phyloP scores from a whole-genome alignment of 495 filamentous ascomycete genomes.

The Jackrogersella minutella region DNA sequence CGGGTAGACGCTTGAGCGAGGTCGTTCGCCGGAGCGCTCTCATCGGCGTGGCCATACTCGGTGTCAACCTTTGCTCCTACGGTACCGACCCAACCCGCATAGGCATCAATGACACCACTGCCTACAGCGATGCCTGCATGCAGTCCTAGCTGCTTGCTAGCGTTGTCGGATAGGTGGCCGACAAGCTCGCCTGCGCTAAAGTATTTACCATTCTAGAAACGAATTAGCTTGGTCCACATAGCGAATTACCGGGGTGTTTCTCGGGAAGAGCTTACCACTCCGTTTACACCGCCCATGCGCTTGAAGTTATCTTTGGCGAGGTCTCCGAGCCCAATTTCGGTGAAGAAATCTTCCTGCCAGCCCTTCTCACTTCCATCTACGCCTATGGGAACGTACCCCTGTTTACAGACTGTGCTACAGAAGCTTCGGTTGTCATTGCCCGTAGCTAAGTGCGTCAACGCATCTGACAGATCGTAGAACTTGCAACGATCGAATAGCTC shows the following conservation, averaged over 20 bases:
- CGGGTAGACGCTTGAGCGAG: constrained; percentile 90
- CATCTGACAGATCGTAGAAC: constrained; percentile 94
- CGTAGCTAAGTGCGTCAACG: constrained; percentile 95
- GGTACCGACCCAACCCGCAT: constrained; percentile 97
- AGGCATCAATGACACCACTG: constrained; percentile 96
- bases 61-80: constrained; percentile 94
- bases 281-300: constrained; percentile 90
- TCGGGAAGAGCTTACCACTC: constrained; percentile 80
- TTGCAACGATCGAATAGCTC: constrained; percentile 90
- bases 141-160: constrained; percentile 84
- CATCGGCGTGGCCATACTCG: constrained; percentile 64
- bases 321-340: constrained; percentile 82
- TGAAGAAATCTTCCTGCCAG: constrained; percentile 95
- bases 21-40: constrained; percentile 72
- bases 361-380: constrained; percentile 98
- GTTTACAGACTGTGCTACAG: constrained; percentile 94
- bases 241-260: not conserved
- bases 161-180: constrained; percentile 82
- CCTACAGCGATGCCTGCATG: constrained; percentile 89
- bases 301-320: constrained; percentile 84
- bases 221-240: constrained; percentile 35
- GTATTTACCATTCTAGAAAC: constrained; percentile 81
- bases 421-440: constrained; percentile 90
- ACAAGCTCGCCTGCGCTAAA: constrained; percentile 90
- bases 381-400: constrained; percentile 92